These are phyloP conservation scores for Dysphania ambrosioides DNA, from an alignment of 148 eudicot genomes.

Conservation along the genomic window DNA sequence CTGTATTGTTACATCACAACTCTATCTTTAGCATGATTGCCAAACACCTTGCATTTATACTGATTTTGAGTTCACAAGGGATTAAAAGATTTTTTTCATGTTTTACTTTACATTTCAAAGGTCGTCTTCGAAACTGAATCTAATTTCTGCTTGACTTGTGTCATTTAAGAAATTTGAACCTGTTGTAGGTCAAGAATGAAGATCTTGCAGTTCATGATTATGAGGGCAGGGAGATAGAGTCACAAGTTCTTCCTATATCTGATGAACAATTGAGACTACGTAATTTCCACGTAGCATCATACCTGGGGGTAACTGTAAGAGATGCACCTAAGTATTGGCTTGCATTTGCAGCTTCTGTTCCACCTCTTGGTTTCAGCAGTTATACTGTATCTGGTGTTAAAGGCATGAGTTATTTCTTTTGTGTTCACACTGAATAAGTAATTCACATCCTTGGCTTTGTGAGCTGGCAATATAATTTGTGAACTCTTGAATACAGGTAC, in stretches of 20 bases:
- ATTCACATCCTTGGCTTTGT: neutral
- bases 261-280: constrained; percentile 48
- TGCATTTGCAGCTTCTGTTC: constrained; percentile 62
- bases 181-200: constrained; percentile 51
- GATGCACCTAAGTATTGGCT: constrained; percentile 58
- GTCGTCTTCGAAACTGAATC: neutral
- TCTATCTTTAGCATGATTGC: neutral
- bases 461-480: constrained; percentile 5
- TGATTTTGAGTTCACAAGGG: neutral
- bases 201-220: constrained; percentile 49
- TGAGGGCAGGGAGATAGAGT: constrained; percentile 60
- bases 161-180: constrained; percentile 8
- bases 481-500: constrained; percentile 35
- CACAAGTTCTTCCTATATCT: constrained; percentile 70
- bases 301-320: constrained; percentile 45
- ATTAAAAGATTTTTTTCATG: neutral
- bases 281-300: constrained; percentile 47
- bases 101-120: neutral
- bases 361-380: constrained; percentile 80
- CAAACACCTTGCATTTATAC: neutral
- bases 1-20: neutral
- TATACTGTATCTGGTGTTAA: constrained; percentile 46
- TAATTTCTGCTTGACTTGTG: neutral
- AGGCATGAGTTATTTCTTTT: constrained; percentile 37
- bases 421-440: neutral